These are phyloP conservation scores for Dentipellis sp. DNA, from an alignment of 768 basidiomycete genomes.

Conservation along the genomic window DNA sequence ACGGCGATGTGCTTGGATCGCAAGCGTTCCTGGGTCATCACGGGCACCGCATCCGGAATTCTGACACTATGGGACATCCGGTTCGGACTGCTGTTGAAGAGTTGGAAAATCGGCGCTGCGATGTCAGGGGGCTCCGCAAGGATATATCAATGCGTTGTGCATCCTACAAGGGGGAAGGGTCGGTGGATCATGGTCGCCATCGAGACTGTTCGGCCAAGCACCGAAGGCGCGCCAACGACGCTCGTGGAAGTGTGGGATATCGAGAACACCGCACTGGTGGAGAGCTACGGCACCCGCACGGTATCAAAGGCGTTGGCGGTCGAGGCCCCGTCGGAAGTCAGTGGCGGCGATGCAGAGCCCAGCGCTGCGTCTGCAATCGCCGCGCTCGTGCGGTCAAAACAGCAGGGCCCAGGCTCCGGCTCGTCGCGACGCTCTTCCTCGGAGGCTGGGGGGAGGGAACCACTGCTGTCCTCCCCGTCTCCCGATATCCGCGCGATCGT, in stretches of 20 bases:
- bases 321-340: slow-evolving; percentile 43
- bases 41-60: slow-evolving; percentile 79
- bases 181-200: slow-evolving; percentile 86
- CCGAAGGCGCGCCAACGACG: slow-evolving; percentile 26
- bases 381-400: slow-evolving; percentile 65
- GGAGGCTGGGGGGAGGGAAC: slow-evolving; percentile 19
- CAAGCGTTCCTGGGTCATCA: slow-evolving; percentile 80
- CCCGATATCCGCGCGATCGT: slow-evolving; percentile 64
- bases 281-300: slow-evolving; percentile 61
- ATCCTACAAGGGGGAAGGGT: slow-evolving; percentile 81
- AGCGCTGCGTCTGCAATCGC: slow-evolving; percentile 71
- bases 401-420: slow-evolving; percentile 24
- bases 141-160: slow-evolving; percentile 69
- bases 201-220: slow-evolving; percentile 32
- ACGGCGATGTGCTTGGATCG: slow-evolving; percentile 78
- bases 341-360: slow-evolving; percentile 46
- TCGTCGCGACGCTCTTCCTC: slow-evolving; percentile 14
- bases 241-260: slow-evolving; percentile 91
- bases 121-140: slow-evolving; percentile 42
- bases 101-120: slow-evolving; percentile 68
- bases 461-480: slow-evolving; percentile 35
- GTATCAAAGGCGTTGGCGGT: slow-evolving; percentile 36
- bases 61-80: slow-evolving; percentile 92
- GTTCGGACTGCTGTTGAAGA: slow-evolving; percentile 82
- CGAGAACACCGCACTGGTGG: slow-evolving; percentile 69